Evolutionary conservation across 176 grass and related monocot species (phyloP), one percentile per base, ranked within the genome.

Genomic region (Puya raimondii): DNA sequence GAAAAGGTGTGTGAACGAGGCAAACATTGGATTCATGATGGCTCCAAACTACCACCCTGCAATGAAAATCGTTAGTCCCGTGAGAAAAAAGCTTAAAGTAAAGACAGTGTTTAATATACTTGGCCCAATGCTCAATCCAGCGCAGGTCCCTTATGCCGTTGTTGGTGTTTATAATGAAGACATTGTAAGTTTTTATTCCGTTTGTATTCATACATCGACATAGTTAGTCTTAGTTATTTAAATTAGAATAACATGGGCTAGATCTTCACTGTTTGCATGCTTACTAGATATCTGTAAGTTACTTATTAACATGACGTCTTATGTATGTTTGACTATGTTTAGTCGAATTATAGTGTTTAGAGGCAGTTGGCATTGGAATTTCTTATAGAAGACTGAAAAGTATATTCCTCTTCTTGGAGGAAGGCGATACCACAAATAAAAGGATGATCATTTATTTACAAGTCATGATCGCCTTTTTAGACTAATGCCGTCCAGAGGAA

Each of bases 101-200:
- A 99, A 99, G 84, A 99, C 95, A 22, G 80, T 99, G 64, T 99
- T 99, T 75, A 99, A 99, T 78, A 99, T 94, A 54, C 83, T 99
- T 65, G 95, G 90, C 22, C 95, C 95, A 64, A 88, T 99, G 66
- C 78, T 99, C 72, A 99, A 94, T 84, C 95, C 89, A 48, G 95
- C 95, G 42, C 78, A 80, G 64, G 95, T 94, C n/a, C 85, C 95
- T 59, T 80, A 82, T 63, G 95, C 95, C 78, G 95, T 94, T 82
- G 88, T 99, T 82, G 95, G 95, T 73, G 95, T 99, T 75, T 99
- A 99, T 75, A 67, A 94, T 0, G 95, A 99, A 74, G 81, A 91
- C 17, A 86, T 99, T 65, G 95, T 99, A 82, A 94, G 90, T 86
- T 74, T 66, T 23, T 64, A n/a, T 61, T 61, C 52, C 12, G 16